Conservation (phyloP, 176 grass and related monocot genomes). For the Cymbopogon citratus region DNA sequence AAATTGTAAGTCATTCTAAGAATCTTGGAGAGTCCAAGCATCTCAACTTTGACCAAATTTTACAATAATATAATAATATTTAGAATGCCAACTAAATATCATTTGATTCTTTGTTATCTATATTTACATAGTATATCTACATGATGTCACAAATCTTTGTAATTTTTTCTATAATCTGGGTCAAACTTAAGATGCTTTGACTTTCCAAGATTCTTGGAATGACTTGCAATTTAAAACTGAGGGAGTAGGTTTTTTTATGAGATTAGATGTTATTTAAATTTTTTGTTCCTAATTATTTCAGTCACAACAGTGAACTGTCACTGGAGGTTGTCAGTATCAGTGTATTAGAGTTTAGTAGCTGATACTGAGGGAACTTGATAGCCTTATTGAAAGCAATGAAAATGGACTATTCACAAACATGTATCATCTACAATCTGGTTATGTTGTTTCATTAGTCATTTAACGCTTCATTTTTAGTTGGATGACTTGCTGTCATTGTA, state of each 20-base stretch:
- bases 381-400: conserved; percentile 8
- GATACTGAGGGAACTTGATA: neutral
- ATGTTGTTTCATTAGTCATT: neutral
- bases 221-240: too few relatives aligned
- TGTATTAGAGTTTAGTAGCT: neutral
- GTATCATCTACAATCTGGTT: neutral
- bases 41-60: too few relatives aligned
- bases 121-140: too few relatives aligned
- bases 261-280: neutral
- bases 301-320: neutral
- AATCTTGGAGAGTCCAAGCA: too few relatives aligned
- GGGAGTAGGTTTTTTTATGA: neutral
- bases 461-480: neutral
- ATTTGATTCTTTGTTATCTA: too few relatives aligned
- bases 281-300: neutral
- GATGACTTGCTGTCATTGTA: neutral
- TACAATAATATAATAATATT: too few relatives aligned
- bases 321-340: neutral
- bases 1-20: too few relatives aligned
- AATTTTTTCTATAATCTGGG: too few relatives aligned
- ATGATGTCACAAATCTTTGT: too few relatives aligned
- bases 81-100: too few relatives aligned
- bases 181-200: too few relatives aligned
- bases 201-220: too few relatives aligned
- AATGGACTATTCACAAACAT: neutral